Evolutionary conservation across 768 basidiomycete genomes (phyloP).

Genomic region (Heimioporus sp.): DNA sequence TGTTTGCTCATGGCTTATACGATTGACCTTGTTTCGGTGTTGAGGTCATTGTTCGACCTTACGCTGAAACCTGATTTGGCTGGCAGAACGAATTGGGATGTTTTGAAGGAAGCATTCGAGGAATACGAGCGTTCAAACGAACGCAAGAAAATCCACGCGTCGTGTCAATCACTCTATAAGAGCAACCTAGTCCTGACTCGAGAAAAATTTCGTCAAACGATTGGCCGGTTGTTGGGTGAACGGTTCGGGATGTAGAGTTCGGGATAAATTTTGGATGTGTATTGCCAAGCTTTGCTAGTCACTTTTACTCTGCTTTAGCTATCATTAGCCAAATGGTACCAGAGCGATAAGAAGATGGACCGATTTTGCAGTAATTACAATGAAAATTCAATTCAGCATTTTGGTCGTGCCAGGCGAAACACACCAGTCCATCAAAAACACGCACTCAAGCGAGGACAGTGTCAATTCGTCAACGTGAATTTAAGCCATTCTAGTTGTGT

Average conservation of each 20-base stretch:
- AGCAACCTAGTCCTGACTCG: not conserved
- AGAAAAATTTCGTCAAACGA: not conserved
- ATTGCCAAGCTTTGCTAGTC: not conserved
- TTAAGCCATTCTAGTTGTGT: no score
- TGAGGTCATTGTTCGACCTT: constrained; percentile 1
- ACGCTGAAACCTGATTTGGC: constrained; percentile 6
- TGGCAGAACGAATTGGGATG: constrained; percentile 4
- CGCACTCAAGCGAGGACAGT: no score
- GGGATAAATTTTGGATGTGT: no score
- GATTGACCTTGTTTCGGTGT: constrained; percentile 2
- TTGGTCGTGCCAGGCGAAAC: no score
- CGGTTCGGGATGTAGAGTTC: not conserved
- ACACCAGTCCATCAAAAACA: no score
- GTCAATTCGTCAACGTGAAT: no score
- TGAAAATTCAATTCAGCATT: no score
- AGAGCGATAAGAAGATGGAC: no score
- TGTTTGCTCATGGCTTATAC: constrained; percentile 3
- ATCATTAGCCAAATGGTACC: no score
- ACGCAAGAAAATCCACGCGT: not conserved
- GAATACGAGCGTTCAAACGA: not conserved
- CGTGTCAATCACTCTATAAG: not conserved
- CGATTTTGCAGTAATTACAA: no score
- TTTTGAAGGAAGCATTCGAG: constrained; percentile 5
- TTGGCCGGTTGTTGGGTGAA: not conserved
- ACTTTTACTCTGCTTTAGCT: no score